Evolutionary conservation across 352 stramenopile genomes (phyloP).

Genomic region (Globisporangium recalcitrans): DNA sequence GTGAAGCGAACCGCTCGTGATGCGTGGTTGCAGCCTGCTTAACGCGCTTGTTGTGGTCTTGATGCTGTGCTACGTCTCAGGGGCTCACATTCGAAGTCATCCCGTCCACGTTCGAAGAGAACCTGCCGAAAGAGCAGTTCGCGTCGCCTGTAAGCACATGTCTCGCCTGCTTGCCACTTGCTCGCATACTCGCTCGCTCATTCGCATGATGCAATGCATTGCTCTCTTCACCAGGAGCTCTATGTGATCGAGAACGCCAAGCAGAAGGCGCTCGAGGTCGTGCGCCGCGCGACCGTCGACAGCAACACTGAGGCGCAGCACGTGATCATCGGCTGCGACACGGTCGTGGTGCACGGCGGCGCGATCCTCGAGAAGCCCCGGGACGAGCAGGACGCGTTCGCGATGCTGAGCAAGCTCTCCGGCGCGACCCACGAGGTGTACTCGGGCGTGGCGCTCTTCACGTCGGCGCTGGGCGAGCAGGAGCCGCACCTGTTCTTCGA

Average conservation of each 20-base stretch:
- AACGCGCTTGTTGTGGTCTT: not conserved
- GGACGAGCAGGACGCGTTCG: conserved; percentile 74
- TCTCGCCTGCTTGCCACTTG: too few relatives aligned
- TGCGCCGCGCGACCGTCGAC: conserved; percentile 30
- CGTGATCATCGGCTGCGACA: conserved; percentile 85
- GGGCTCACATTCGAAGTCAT: conserved; percentile 73
- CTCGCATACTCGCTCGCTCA: too few relatives aligned
- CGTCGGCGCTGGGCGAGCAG: conserved; percentile 29
- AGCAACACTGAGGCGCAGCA: conserved; percentile 5
- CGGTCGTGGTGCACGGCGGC: conserved; percentile 81
- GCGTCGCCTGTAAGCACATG: conserved; percentile 37
- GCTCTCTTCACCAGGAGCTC: conserved; percentile 25
- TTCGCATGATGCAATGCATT: too few relatives aligned
- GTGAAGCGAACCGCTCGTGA: not conserved
- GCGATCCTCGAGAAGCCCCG: conserved; percentile 88
- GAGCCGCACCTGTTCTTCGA: conserved; percentile 70
- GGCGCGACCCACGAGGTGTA: conserved; percentile 77
- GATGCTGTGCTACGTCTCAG: conserved; percentile 18
- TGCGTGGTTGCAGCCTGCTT: not conserved
- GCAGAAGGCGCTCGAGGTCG: conserved; percentile 73
- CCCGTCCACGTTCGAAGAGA: conserved; percentile 79
- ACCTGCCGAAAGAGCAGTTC: conserved; percentile 69
- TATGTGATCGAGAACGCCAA: conserved; percentile 80
- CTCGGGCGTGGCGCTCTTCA: conserved; percentile 82
- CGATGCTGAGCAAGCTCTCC: conserved; percentile 75